Base-by-base conservation (phyloP, 148 eudicot species). In the Rhododendron ovatum region DNA sequence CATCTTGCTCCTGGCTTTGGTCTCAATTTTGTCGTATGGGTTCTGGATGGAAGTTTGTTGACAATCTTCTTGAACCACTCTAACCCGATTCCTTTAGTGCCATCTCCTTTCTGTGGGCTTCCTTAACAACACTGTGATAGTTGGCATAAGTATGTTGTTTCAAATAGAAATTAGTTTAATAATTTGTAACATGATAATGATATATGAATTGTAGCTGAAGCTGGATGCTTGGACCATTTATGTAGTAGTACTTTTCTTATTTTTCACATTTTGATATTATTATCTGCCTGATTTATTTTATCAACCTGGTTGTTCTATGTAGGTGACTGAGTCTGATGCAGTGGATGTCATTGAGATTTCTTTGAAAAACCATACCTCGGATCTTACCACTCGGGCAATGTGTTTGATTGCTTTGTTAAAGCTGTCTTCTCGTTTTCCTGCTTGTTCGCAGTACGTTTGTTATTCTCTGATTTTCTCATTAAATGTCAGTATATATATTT, bases 321-420 rank as follows among this genome's bases (percentile, higher is more conserved):
- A 97, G 99, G 99, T 97, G 55, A 95, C 98, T 13, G 99, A 97
- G 86, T 91, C 96, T 78, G 99, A 93, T 91, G 94, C 98, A 48
- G 93, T 97, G 87, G 98, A 95, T 93, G 93, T 90, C 53, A 86
- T 97, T 65, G 99, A 97, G 91, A 82, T 78, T 84, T 93, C 95
- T 89, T 88, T 93, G 80, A 94, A 90, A 87, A 91, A 88, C 88
- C 98, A 94, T 87, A 91, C 87, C 45, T 88, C 91, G 12, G 98
- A 97, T 93, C 93, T 92, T 78, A 95, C 93, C 61, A 94, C 98
- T 85, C 91, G 88, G 61, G 92, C 99, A 39, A 97, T 97, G 98
- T 97, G 99, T 93, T 89, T 97, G 91, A 87, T 89, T 91, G 91
- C 98, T 88, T 92, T 97, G 84, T 87, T 97, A 84, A 97, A 97